Percentiles rank a stretch among this genome's conserved stretches.
Evolutionary conservation across 768 basidiomycete genomes (phyloP).

Genomic region (Phylloporus sp.): DNA sequence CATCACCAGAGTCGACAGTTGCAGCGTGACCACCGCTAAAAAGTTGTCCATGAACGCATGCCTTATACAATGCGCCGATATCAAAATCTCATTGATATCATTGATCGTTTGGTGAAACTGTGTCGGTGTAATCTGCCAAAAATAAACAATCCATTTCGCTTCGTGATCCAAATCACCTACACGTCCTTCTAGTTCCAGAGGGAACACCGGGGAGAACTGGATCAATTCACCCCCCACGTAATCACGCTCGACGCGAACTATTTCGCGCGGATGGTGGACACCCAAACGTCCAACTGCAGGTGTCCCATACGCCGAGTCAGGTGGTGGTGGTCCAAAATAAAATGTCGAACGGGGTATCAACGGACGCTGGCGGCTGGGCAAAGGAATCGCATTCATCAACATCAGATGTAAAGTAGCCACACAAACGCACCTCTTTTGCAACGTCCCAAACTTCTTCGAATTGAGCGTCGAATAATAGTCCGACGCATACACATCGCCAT

Average conservation of each 20-base stretch:
- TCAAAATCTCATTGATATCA: constrained; percentile 81
- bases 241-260: constrained; percentile 88
- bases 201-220: constrained; percentile 87
- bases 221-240: constrained; percentile 85
- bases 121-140: constrained; percentile 74
- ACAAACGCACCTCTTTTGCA: constrained; percentile 41
- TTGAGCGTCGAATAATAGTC: constrained; percentile 41
- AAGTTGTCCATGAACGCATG: constrained; percentile 74
- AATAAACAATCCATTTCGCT: background rate
- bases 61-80: constrained; percentile 76
- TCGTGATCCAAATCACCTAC: too few species aligned
- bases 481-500: constrained; percentile 27
- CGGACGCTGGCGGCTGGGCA: constrained; percentile 35
- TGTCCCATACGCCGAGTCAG: constrained; percentile 77
- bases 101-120: constrained; percentile 90
- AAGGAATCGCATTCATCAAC: constrained; percentile 17
- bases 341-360: constrained; percentile 76
- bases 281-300: constrained; percentile 82
- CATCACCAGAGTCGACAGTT: constrained; percentile 65
- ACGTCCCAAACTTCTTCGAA: constrained; percentile 39
- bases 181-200: constrained; percentile 88
- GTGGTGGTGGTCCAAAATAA: constrained; percentile 75
- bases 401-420: background rate
- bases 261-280: constrained; percentile 84
- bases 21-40: constrained; percentile 73